Evolutionary conservation across 2,329 filamentous ascomycete genomes (phyloP), one percentile per base, ranked within the genome.

Genomic region (Claviceps sp.): DNA sequence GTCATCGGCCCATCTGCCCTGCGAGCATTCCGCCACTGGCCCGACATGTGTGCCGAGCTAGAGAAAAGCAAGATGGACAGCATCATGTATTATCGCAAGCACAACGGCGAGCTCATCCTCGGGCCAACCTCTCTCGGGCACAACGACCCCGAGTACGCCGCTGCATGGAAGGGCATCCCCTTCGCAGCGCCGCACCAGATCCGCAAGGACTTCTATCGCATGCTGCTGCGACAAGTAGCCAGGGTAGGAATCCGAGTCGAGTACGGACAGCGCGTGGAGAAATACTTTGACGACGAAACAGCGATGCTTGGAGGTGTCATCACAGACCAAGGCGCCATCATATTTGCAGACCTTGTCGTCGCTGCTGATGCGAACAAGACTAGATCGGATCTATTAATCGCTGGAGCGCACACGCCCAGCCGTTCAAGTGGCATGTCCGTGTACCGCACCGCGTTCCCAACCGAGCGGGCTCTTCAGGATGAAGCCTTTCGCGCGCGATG

Each of bases 321-420:
- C 2, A 38, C 47, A 0, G 50, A 51, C 4, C 22, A 50, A 22
- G 56, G 55, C 3, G 17, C 26, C 4, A n/a, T 42, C 7, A 48
- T 40, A 38, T 22, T 49, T 0, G 56, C 52, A 2, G 51, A 56
- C 26, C 19, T 57, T 1, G 48, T 57, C 3, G 49, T 57, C 16
- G 55, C 56, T 22, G 53, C 55, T 4, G 56, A 57, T 17, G 54
- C 52, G 7, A 37, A 52, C 37, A 48, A 41, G 8, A 50, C 54
- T 8, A 48, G 50, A 7, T 55, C 54, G 0, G 30, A 48, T 10
- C 10, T 43, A 14, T 17, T 53, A 16, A 42, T 50, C 3, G 34
- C 43, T 1, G 48, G 48, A 5, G 16, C 13, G 2, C 42, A 41
- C 24, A 14, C 37, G 2, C 11, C 17, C 2, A 17, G 13, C 2